A percentile compares a stretch with the other conserved stretches of the same genome.
Evolutionary conservation across 441 rosid genomes (phyloP).

Genomic region (Jatropha podagrica): DNA sequence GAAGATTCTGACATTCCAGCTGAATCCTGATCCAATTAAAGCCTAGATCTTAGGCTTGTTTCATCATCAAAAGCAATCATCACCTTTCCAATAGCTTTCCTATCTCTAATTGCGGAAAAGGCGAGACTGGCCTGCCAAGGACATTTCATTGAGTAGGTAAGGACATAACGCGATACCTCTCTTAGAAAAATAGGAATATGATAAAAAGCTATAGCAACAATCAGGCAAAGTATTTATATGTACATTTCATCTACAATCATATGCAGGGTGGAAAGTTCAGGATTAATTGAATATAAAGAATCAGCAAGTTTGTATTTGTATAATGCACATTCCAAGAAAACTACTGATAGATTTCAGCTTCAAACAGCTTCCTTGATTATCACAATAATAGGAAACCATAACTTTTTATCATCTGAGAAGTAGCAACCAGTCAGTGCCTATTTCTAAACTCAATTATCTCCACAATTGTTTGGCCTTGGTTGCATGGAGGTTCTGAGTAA

Average conservation of each 20-base stretch:
- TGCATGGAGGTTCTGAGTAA: not conserved
- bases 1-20: constrained; percentile 8
- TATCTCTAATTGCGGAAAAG: constrained; percentile 70
- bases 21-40: constrained; percentile 32
- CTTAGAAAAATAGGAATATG: not conserved
- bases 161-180: not conserved
- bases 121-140: constrained; percentile 74
- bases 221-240: not conserved
- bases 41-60: constrained; percentile 48
- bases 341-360: not conserved
- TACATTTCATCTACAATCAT: not conserved
- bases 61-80: constrained; percentile 55
- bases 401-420: not conserved
- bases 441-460: not conserved
- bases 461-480: not conserved
- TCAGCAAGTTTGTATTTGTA: not conserved
- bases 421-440: not conserved
- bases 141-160: constrained; percentile 9
- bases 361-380: not conserved
- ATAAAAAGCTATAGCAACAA: not conserved
- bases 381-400: not conserved
- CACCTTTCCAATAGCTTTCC: constrained; percentile 92
- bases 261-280: not conserved
- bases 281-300: not conserved
- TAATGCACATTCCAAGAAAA: not conserved